Base-by-base conservation (phyloP, 305 asterid species). In the Fraxinus ornus region DNA sequence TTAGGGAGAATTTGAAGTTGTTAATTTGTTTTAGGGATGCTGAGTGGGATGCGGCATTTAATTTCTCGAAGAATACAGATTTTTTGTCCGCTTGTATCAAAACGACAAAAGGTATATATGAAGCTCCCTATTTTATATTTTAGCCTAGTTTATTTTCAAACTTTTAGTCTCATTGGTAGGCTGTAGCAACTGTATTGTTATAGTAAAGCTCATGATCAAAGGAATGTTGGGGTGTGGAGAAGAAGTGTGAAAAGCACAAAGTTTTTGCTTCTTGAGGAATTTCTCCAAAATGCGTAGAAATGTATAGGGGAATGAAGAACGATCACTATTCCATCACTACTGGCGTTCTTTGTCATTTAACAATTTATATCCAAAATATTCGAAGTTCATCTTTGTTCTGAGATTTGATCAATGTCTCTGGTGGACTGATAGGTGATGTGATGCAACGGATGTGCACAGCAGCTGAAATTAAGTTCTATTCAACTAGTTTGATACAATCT, bases 381-480 rank as follows among this genome's bases (percentile, higher is more conserved):
- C 78, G 76, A n/a, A 60, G 10, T 74, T 8, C 55, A n/a, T 60
- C 30, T 62, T 26, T 37, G 76, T 37, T 22, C 37, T 55, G 37
- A 7, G 22, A 36, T 64, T 41, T 17, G 15, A 57, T 68, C 52
- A 70, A 80, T 44, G 49, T 15, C 76, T 78, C 21, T 49, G 76
- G 17, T 78, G 33, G 57, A 57, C 52, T 49, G 74, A 41, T 17
- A 84, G 83, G 92, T 87, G 95, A 91, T 84, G 91, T 90, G 17
- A 78, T 79, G 80, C 93, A 87, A 78, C 86, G 97, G 26, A 32
- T 93, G 77, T 93, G 97, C 92, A 92, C 97, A 19, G 92, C 97
- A 0, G 93, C 97, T 2, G 97, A 93, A 80, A 86, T 88, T 22
- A 89, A 88, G 85, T 90, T 89, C 85, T 93, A 90, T 41, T 89